Evolutionary conservation across 208 protist genomes (phyloP), one percentile per base, ranked within the genome.

Genomic region (Plasmodiophora brassicae): DNA sequence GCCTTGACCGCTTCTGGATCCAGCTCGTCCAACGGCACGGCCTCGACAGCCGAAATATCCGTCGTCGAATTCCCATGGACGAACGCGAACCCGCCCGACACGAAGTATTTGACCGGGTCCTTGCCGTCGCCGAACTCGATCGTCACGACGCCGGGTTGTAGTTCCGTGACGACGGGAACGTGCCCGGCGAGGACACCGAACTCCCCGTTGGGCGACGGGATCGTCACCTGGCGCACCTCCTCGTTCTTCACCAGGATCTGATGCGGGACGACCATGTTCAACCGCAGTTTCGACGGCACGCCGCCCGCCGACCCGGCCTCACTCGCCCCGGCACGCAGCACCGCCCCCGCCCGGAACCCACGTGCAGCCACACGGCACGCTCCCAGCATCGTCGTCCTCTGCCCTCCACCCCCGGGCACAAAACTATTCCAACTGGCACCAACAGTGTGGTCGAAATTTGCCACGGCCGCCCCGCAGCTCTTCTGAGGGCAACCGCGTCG

Each of bases 61-160:
- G 46, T 71, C 28, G 28, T n/a, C 10, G 84, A 53, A n/a, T 86
- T 86, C 5, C 1, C 10, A 86, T 86, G 84, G 14, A 86, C 84
- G n/a, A 86, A 53, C 5, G 46, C 45, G n/a, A 86, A 86, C 5
- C 84, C 84, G 5, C 84, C 84, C n/a, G 84, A 53, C 36, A 86
- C 84, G n/a, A 86, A 86, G 46, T 65, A 86, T n/a, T 86, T 53
- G 28, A 8, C 28, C 14, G 5, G 5, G 10, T 86, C 44, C 10
- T 86, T 36, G 14, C 38, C 45, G 20, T 65, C 43, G 28, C 50
- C 84, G 28, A 44, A 65, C 25, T 86, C 5, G 28, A 86, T 36
- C 45, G 46, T 86, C 28, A 86, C 84, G n/a, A 86, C 50, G 5
- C 84, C 84, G 5, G 84, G 84, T 86, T 86, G 84, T n/a, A 86